Evolutionary conservation across 2,329 filamentous ascomycete species (phyloP), one percentile per base, ranked within the genome.

Genomic region (Tolypocladium nubicola): DNA sequence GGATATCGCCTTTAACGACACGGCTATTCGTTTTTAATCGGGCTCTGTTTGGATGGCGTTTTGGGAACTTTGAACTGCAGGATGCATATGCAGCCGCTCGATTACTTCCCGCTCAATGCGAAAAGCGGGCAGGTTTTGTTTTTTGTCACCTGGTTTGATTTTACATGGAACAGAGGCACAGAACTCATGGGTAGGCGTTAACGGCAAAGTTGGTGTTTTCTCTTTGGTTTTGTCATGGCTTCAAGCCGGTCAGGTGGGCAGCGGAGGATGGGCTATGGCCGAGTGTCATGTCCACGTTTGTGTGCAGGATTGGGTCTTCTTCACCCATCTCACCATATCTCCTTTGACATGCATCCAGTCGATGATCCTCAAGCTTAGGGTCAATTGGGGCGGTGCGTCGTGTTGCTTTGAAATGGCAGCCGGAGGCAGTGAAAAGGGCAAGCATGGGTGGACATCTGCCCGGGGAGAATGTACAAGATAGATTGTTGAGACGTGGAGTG

Each of bases 131-230:
- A 35, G 30, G 30, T 21, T 5, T 52, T 37, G 30, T 21, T 19
- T 21, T 21, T 21, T 7, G 11, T 37, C 47, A 52, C 40, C 16
- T 43, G 37, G 50, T 6, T 49, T 39, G 23, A 49, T 39, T 33
- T 55, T 39, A 30, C 33, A 55, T 19, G 35, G 43, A 23, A 43
- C n/a, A 33, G 19, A 16, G 50, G 50, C 4, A 37, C 13, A 13
- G 40, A 38, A 39, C 13, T 50, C 43, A 55, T 16, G 21, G 37
- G 37, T 41, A 39, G 58, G 58, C 55, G 57, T 58, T 58, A n/a
- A 49, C 13, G 54, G 49, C 40, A 6, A 19, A 19, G 47, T 6
- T 3, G 30, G 19, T 35, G 8, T 35, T 54, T 54, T 49, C 16
- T 19, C 43, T 47, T 30, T 49, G 47, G 19, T 7, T 33, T 33